Conservation (phyloP, 2,329 filamentous ascomycete genomes). For the Arthrobotrys musiformis region DNA sequence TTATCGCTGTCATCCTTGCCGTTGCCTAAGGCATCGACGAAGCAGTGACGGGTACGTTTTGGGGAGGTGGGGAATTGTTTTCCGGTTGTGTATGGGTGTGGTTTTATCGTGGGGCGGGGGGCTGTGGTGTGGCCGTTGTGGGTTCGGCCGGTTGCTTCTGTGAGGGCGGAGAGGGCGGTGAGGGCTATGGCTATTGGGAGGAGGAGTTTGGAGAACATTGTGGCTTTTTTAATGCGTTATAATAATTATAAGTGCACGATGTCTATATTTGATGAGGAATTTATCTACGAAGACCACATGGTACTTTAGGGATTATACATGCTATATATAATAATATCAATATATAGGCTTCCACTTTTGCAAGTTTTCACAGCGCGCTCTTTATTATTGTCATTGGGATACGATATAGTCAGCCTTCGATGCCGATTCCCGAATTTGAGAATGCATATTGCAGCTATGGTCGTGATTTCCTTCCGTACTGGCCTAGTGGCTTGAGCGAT, state of each 20-base stretch:
- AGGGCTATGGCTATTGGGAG: not conserved
- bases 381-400: too few relatives aligned
- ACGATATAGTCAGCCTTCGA: too few relatives aligned
- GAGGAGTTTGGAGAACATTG: constrained; percentile 22
- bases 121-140: constrained; percentile 31
- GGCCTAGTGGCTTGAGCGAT: not conserved
- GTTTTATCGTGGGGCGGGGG: constrained; percentile 7
- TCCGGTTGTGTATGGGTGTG: constrained; percentile 17
- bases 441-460: too few relatives aligned
- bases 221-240: not conserved
- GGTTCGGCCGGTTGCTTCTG: constrained; percentile 14
- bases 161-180: not conserved
- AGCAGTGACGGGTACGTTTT: constrained; percentile 18
- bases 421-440: too few relatives aligned
- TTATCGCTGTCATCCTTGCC: constrained; percentile 66
- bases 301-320: too few relatives aligned
- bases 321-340: too few relatives aligned
- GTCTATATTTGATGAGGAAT: too few relatives aligned
- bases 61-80: constrained; percentile 11
- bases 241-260: too few relatives aligned
- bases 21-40: constrained; percentile 32
- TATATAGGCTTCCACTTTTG: too few relatives aligned
- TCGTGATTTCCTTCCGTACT: not conserved
- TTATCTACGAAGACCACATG: too few relatives aligned
- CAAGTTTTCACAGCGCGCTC: too few relatives aligned